Conservation (phyloP, 2,329 filamentous ascomycete genomes). For the Fusarium graminum region DNA sequence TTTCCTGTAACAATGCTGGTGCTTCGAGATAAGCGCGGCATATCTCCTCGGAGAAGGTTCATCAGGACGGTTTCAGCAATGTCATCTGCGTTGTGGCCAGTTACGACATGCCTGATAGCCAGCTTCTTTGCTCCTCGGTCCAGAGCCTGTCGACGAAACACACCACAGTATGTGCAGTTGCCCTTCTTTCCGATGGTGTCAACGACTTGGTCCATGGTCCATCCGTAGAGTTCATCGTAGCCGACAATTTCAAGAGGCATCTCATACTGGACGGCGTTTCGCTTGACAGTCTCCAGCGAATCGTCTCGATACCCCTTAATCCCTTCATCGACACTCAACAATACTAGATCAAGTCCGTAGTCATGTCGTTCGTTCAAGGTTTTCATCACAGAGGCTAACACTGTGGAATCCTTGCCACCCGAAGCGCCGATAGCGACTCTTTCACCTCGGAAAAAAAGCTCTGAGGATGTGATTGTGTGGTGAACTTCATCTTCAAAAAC, state of each 20-base stretch:
- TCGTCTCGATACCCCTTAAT: constrained; percentile 98
- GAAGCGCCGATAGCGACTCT: constrained; percentile 94
- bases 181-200: constrained; percentile 97
- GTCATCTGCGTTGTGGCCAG: constrained; percentile 97
- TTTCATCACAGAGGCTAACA: constrained; percentile 93
- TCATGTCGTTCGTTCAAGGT: constrained; percentile 90
- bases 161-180: constrained; percentile 98
- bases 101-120: constrained; percentile 92
- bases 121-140: constrained; percentile 91
- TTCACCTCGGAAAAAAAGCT: constrained; percentile 87
- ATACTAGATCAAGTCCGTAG: constrained; percentile 86
- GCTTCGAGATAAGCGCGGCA: constrained; percentile 86
- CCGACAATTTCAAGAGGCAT: constrained; percentile 94
- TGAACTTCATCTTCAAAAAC: constrained; percentile 95
- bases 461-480: constrained; percentile 85
- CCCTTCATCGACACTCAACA: constrained; percentile 95
- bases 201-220: constrained; percentile 99
- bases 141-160: constrained; percentile 92
- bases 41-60: constrained; percentile 92
- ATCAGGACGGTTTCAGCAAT: constrained; percentile 97
- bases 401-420: constrained; percentile 97
- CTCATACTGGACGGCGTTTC: constrained; percentile 89
- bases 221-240: constrained; percentile 94
- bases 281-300: constrained; percentile 94
- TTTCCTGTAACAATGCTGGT: constrained; percentile 90